Evolutionary conservation across 2,329 filamentous ascomycete genomes (phyloP).

Genomic region (Mollisiaceae sp.): DNA sequence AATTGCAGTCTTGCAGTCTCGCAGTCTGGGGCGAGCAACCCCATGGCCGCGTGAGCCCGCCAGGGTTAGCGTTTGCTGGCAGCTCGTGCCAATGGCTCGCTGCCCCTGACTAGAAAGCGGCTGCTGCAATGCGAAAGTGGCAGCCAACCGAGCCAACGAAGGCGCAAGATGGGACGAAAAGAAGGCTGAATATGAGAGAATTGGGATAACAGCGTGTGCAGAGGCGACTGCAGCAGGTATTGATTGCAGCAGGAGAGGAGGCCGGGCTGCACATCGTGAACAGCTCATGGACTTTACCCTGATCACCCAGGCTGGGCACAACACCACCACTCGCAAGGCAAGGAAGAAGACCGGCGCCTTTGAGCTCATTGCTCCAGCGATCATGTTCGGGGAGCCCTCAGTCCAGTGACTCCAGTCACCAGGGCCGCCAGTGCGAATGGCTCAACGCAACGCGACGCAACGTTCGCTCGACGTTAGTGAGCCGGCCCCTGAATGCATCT

Average conservation of each 20-base stretch:
- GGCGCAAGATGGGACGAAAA: constrained; percentile 11
- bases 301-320: background rate
- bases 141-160: constrained; percentile 5
- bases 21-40: background rate
- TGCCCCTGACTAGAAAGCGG: constrained; percentile 12
- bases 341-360: background rate
- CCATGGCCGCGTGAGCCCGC: background rate
- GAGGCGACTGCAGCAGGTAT: constrained; percentile 4
- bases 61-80: background rate
- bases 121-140: constrained; percentile 1
- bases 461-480: background rate
- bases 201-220: constrained; percentile 10
- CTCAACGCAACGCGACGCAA: constrained; percentile 3
- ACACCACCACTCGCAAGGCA: background rate
- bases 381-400: background rate
- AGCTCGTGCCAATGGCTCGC: background rate
- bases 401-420: background rate
- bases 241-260: background rate
- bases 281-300: constrained; percentile 6
- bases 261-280: background rate
- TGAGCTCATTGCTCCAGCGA: background rate
- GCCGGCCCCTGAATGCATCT: constrained; percentile 19
- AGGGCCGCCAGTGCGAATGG: background rate
- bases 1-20: background rate
- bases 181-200: constrained; percentile 3